Evolutionary conservation across 2,329 filamentous ascomycete species (phyloP).

Genomic region (Colletotrichum sansevieriae): DNA sequence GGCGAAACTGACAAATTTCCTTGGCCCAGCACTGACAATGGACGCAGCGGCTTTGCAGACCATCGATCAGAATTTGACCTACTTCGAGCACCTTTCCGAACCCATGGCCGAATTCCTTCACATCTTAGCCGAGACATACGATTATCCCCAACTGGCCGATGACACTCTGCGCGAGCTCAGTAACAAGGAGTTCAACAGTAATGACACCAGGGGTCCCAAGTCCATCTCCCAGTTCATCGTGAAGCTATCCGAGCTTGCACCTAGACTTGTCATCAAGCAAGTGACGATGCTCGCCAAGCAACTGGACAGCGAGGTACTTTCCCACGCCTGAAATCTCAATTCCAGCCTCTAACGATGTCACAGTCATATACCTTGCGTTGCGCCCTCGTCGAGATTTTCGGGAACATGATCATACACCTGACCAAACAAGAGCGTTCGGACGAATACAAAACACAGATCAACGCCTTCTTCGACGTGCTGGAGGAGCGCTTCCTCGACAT

Average conservation of each 20-base stretch:
- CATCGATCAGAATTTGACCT: conserved; percentile 96
- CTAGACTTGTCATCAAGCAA: conserved; percentile 94
- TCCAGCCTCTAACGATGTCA: neutral
- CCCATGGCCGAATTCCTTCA: conserved; percentile 99
- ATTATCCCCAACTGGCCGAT: conserved; percentile 94
- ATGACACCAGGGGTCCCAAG: conserved; percentile 94
- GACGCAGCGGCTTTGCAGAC: conserved; percentile 89
- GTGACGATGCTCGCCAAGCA: conserved; percentile 96
- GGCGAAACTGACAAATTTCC: conserved; percentile 42
- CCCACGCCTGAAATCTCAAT: too few relatives aligned
- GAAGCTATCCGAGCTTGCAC: conserved; percentile 91
- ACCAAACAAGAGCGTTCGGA: conserved; percentile 92
- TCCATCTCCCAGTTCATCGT: conserved; percentile 95
- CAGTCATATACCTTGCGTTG: conserved; percentile 93
- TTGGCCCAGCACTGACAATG: conserved; percentile 47
- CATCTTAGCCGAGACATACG: conserved; percentile 96
- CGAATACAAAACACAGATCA: conserved; percentile 93
- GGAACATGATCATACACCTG: conserved; percentile 91
- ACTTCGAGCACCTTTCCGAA: conserved; percentile 98
- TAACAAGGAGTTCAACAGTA: conserved; percentile 98
- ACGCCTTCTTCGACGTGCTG: conserved; percentile 95
- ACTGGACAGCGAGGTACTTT: conserved; percentile 85
- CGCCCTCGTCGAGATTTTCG: conserved; percentile 95
- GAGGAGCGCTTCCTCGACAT: conserved; percentile 96
- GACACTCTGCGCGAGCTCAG: conserved; percentile 94